Evolutionary conservation across 768 basidiomycete species (phyloP), one percentile per base, ranked within the genome.

Genomic region (Obba rivulosa): DNA sequence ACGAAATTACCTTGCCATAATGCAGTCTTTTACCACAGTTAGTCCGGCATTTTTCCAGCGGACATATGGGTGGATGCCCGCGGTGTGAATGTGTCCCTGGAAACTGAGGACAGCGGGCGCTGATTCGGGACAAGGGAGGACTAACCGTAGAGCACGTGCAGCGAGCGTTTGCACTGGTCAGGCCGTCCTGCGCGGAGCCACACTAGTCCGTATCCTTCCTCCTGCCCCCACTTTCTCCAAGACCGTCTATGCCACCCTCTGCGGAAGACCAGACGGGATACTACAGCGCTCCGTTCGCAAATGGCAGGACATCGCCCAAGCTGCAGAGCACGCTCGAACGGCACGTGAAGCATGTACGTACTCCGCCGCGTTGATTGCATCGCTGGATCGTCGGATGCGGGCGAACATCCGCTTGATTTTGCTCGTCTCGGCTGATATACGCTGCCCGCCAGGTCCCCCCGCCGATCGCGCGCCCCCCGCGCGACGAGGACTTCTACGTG

Each of bases 341-440:
- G 57, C 57, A 58, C 45, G 62, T 67, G 34, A 59, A 66, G n/a
- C 59, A 58, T 49, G 69, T 70, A 49, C 66, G 69, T 67, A 49
- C 43, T n/a, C 25, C 34, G 18, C 31, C 31, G 16, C 7, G 10
- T 22, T 10, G 20, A 7, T 11, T 5, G 28, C 28, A 11, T 34
- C 24, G 16, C 5, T 16, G 13, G 22, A 44, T 17, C 16, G 16
- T 18, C 14, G 17, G 13, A 25, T 34, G 46, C 39, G 24, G 28
- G 20, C 39, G 7, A 34, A 7, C 10, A 5, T 35, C 14, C 22
- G 7, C 25, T 21, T 24, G 35, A 46, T 39, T 37, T 37, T 23
- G 34, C 22, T 22, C 7, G 21, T 23, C 28, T 25, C 18, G 3
- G 3, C 17, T 14, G 16, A n/a, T 28, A 3, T 31, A 13, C 13